Base-by-base conservation (phyloP, 768 basidiomycete genomes). In the Flagelloscypha sp. region DNA sequence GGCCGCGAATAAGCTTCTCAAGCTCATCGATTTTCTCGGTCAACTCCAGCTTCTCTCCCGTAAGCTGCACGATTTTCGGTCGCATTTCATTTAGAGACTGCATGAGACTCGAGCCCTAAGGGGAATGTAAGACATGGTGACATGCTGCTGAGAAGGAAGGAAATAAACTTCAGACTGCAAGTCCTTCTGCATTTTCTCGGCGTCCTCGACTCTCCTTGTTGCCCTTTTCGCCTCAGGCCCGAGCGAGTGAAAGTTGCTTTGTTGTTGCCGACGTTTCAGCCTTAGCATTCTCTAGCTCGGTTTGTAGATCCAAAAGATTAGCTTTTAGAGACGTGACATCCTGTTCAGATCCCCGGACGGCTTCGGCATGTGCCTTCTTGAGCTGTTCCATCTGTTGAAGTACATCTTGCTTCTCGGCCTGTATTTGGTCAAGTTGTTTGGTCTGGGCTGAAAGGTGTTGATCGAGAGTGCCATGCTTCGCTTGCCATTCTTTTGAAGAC, bases 61-160 rank as follows among this genome's bases (percentile, higher is more conserved):
- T 86, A 36, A 93, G 64, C 51, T 86, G 79, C 15, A 88, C 78
- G 43, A 89, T 77, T 62, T 89, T 89, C 25, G 84, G 74, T 20
- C 82, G 73, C 76, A 89, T 81, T 56, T 89, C 85, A 43, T 89
- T 80, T 41, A 90, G 59, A n/a, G 83, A 78, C 19, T 68, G 74
- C 76, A 89, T 74, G 22, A 92, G 68, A 35, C 65, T 69, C n/a
- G 72, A 76, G 25, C 87, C 85, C n/a, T n/a, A n/a, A n/a, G n/a
- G n/a, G n/a, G n/a, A n/a, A n/a, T n/a, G n/a, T n/a, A n/a, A n/a
- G n/a, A n/a, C n/a, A n/a, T n/a, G n/a, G n/a, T n/a, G n/a, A n/a
- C n/a, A n/a, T n/a, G n/a, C n/a, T n/a, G n/a, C n/a, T n/a, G n/a
- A n/a, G n/a, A n/a, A n/a, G n/a, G n/a, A n/a, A n/a, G n/a, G n/a